A percentile compares a stretch with the other conserved stretches of the same genome.
Conservation (phyloP, 202 grass and related monocot genomes). For the Carex arenaria region DNA sequence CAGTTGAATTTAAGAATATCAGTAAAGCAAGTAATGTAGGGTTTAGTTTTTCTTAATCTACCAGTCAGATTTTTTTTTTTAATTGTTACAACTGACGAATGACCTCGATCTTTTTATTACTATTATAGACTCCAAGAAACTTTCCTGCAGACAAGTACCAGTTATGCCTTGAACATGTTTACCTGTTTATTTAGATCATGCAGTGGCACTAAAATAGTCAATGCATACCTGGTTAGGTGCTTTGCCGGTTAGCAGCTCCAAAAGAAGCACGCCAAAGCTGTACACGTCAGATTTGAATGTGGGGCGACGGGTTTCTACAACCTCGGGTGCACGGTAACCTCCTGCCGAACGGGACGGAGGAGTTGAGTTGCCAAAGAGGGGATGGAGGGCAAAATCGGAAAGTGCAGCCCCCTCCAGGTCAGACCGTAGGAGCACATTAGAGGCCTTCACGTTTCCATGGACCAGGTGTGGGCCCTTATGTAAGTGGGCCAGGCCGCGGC, state of each 20-base stretch:
- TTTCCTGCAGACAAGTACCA: background rate
- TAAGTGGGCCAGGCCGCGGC: conserved; percentile 64
- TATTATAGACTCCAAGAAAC: background rate
- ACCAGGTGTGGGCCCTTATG: conserved; percentile 40
- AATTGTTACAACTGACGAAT: background rate
- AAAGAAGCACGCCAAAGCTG: conserved; percentile 71
- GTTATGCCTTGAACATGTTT: background rate
- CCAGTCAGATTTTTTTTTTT: background rate
- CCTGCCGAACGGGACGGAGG: conserved; percentile 30
- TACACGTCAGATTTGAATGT: conserved; percentile 82
- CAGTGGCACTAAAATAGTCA: conserved; percentile 1
- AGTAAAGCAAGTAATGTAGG: background rate
- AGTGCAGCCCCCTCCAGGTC: conserved; percentile 54
- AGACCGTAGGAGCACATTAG: conserved; percentile 72
- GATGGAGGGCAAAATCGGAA: conserved; percentile 71
- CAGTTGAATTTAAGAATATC: background rate
- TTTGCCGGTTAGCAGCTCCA: conserved; percentile 76
- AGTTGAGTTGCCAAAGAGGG: conserved; percentile 45
- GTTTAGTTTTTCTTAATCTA: background rate
- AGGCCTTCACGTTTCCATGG: conserved; percentile 84
- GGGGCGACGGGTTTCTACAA: conserved; percentile 61
- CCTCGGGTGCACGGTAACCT: conserved; percentile 81
- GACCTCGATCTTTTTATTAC: background rate
- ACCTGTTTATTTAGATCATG: background rate
- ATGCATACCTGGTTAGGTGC: conserved; percentile 37